Evolutionary conservation across 208 protist genomes (phyloP).

Genomic region (Trypanosoma brucei): DNA sequence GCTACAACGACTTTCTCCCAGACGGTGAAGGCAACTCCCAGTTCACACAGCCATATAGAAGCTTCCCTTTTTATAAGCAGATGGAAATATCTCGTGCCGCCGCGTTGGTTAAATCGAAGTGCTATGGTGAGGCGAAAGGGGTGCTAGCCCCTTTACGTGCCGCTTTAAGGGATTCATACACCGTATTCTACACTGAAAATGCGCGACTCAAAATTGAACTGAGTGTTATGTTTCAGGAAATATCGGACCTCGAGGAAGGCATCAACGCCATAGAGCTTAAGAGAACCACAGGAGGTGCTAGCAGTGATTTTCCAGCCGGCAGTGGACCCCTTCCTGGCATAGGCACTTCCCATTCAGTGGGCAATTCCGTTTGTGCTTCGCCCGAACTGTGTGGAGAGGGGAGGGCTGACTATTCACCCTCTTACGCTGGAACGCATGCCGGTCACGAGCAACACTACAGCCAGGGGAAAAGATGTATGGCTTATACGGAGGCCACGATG

Average conservation of each 20-base stretch:
- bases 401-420: not conserved
- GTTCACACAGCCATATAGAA: conserved; percentile 7
- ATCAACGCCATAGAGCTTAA: conserved; percentile 68
- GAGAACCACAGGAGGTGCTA: not conserved
- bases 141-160: conserved; percentile 41
- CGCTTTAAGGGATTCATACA: conserved; percentile 56
- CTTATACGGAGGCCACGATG: conserved; percentile 45
- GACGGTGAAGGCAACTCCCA: too few species aligned
- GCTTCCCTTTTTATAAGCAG: conserved; percentile 37
- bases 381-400: not conserved
- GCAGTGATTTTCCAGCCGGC: not conserved
- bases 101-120: conserved; percentile 38
- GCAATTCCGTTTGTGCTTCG: not conserved
- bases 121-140: conserved; percentile 58
- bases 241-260: conserved; percentile 82
- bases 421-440: not conserved
- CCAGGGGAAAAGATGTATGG: conserved; percentile 18
- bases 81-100: conserved; percentile 59
- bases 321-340: not conserved
- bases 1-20: conserved; percentile 4
- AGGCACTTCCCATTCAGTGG: not conserved
- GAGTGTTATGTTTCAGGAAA: conserved; percentile 72
- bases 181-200: conserved; percentile 72
- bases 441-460: conserved; percentile 15
- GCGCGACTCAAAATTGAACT: conserved; percentile 67